A percentile compares a stretch with the other conserved stretches of the same genome.
These are phyloP conservation scores for Pichia sp. DNA, from an alignment of 1,139 yeast genomes.

Conservation along the genomic window DNA sequence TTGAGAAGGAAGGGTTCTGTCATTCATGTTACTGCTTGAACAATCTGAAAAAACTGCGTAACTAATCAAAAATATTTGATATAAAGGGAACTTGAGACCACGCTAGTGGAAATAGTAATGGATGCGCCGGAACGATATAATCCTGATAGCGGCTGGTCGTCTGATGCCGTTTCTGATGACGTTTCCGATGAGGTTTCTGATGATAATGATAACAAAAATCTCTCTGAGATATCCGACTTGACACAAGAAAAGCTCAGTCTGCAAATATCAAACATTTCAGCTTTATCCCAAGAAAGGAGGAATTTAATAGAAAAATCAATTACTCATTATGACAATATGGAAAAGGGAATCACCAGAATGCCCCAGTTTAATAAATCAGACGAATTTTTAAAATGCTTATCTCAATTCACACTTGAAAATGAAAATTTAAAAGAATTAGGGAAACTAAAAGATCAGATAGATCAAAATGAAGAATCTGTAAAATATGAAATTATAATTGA, in stretches of 20 bases:
- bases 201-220: not conserved
- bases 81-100: too few relatives aligned
- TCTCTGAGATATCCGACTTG: too few relatives aligned
- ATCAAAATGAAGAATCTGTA: slow-evolving; percentile 2
- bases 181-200: not conserved
- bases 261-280: slow-evolving; percentile 9
- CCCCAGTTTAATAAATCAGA: slow-evolving; percentile 27
- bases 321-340: slow-evolving; percentile 24
- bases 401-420: slow-evolving; percentile 16
- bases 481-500: slow-evolving; percentile 38
- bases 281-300: slow-evolving; percentile 9
- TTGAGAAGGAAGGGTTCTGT: not conserved
- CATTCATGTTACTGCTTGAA: not conserved
- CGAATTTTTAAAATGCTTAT: slow-evolving; percentile 24
- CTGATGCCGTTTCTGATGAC: not conserved
- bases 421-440: slow-evolving; percentile 12
- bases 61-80: too few relatives aligned
- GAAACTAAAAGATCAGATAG: slow-evolving; percentile 9
- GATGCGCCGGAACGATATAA: too few relatives aligned
- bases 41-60: too few relatives aligned
- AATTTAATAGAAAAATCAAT: slow-evolving; percentile 13
- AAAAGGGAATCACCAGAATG: slow-evolving; percentile 21
- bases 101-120: too few relatives aligned
- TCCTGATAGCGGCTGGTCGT: not conserved
- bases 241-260: slow-evolving; percentile 5